A percentile compares a stretch with the other conserved stretches of the same genome.
Conservation (phyloP, 2,329 filamentous ascomycete species). For the Sporothrix protearum region DNA sequence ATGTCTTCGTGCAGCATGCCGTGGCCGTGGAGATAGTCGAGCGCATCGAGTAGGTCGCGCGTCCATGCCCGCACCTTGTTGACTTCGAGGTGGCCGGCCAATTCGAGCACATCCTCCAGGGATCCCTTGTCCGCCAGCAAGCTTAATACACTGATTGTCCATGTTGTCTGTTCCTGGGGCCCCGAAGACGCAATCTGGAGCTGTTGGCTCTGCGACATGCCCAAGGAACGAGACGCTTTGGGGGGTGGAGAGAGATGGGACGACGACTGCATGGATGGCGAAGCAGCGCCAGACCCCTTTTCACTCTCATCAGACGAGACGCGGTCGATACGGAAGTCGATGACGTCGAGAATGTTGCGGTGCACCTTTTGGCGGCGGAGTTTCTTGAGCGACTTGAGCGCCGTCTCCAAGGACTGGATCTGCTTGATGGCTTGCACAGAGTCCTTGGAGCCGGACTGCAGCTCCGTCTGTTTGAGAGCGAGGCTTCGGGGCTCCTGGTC, state of each 20-base stretch:
- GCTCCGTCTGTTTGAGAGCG: conserved; percentile 66
- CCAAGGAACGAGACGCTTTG: neutral
- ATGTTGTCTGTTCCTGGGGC: conserved; percentile 44
- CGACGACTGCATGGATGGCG: neutral
- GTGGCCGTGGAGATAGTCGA: conserved; percentile 82
- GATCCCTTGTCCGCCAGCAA: conserved; percentile 80
- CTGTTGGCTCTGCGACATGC: conserved; percentile 8
- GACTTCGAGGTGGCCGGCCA: conserved; percentile 69
- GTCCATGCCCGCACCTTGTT: conserved; percentile 82
- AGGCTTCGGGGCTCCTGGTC: conserved; percentile 59
- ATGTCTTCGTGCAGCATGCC: conserved; percentile 81
- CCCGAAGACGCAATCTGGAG: neutral
- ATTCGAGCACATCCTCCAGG: conserved; percentile 74
- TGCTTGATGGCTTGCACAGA: conserved; percentile 66
- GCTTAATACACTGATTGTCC: conserved; percentile 72
- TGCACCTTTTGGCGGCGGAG: conserved; percentile 75
- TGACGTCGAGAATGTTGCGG: conserved; percentile 70
- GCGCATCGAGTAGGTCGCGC: conserved; percentile 82
- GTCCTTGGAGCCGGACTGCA: conserved; percentile 58
- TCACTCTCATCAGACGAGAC: neutral
- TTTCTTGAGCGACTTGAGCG: conserved; percentile 71
- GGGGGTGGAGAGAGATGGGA: conserved; percentile 5
- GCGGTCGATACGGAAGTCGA: conserved; percentile 75
- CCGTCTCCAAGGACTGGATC: conserved; percentile 70
- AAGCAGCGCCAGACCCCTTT: neutral